These are phyloP conservation scores for Lactuca sativa DNA, from an alignment of 129 eudicot genomes.

Conservation along the genomic window DNA sequence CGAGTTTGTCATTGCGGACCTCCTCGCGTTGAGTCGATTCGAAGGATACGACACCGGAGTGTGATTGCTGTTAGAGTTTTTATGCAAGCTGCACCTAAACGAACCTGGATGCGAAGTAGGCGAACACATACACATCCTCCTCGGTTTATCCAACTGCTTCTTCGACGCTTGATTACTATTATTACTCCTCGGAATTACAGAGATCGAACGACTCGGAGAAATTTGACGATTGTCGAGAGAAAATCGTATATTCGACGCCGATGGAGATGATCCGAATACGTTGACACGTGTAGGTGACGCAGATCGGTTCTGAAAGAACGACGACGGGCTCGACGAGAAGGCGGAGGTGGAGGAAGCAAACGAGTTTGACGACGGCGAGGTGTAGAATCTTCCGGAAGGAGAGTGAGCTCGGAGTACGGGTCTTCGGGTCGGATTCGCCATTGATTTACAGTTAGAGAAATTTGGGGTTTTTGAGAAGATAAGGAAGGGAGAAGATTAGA, in stretches of 20 bases:
- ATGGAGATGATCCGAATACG: constrained; percentile 33
- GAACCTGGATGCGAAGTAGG: constrained; percentile 96
- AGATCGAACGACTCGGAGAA: constrained; percentile 50
- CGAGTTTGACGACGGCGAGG: constrained; percentile 25
- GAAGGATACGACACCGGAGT: constrained; percentile 49
- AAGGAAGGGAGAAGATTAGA: constrained; percentile 12
- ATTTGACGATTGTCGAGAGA: constrained; percentile 40
- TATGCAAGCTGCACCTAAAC: constrained; percentile 74
- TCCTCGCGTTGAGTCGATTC: constrained; percentile 53
- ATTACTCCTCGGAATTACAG: constrained; percentile 22
- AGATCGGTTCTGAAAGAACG: constrained; percentile 31
- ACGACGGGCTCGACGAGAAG: constrained; percentile 36
- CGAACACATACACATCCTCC: constrained; percentile 82
- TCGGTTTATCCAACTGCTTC: constrained; percentile 40
- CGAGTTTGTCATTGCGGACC: constrained; percentile 91
- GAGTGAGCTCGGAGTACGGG: constrained; percentile 58
- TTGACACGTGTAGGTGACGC: constrained; percentile 60
- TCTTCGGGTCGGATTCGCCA: constrained; percentile 54
- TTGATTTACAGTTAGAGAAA: constrained; percentile 13
- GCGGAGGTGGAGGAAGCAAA: constrained; percentile 39
- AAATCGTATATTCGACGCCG: constrained; percentile 47
- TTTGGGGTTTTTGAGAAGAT: neutral
- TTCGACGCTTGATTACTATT: constrained; percentile 29
- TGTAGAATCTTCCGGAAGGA: constrained; percentile 46
- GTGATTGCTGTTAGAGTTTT: constrained; percentile 15